These are phyloP conservation scores for Jackrogersella minutella DNA, from an alignment of 495 filamentous ascomycete species.

Conservation along the genomic window DNA sequence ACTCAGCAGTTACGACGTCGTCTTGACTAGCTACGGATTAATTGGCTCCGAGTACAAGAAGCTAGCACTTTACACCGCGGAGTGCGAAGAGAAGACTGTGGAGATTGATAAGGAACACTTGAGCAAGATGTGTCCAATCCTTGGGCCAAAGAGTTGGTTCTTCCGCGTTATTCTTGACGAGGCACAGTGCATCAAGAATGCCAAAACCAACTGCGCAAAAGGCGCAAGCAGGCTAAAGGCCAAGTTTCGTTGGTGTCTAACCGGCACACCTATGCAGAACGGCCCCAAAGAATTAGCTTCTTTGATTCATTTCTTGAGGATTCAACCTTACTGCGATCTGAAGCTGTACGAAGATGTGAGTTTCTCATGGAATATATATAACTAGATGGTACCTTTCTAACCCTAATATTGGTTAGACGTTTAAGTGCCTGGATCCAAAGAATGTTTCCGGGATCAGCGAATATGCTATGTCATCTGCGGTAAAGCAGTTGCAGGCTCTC, in stretches of 20 bases:
- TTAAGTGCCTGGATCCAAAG: conserved; percentile 41
- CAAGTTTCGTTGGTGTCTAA: conserved; percentile 83
- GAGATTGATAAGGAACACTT: conserved; percentile 6
- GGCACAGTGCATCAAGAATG: conserved; percentile 94
- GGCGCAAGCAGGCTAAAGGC: conserved; percentile 69
- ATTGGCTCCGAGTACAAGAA: conserved; percentile 74
- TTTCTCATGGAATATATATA: not conserved
- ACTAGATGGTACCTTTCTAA: not conserved
- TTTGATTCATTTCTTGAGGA: conserved; percentile 79
- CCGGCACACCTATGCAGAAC: conserved; percentile 96
- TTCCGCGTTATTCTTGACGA: conserved; percentile 90
- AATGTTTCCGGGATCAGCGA: not conserved
- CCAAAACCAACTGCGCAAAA: conserved; percentile 68
- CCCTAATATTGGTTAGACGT: conserved; percentile 25
- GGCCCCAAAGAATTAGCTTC: conserved; percentile 80
- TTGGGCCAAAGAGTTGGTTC: conserved; percentile 73
- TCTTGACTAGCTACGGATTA: conserved; percentile 89
- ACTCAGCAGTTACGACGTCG: conserved; percentile 77
- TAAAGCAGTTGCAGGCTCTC: conserved; percentile 76
- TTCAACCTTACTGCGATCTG: conserved; percentile 75
- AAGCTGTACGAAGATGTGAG: conserved; percentile 59
- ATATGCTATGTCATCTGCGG: conserved; percentile 54
- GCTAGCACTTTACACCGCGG: conserved; percentile 31
- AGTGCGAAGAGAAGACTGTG: conserved; percentile 8
- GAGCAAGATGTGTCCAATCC: conserved; percentile 48